Percentiles rank a stretch among this genome's conserved stretches.
These are phyloP conservation scores for Rhizopus delemar DNA, from an alignment of 371 early-diverging fungal species.

Conservation along the genomic window DNA sequence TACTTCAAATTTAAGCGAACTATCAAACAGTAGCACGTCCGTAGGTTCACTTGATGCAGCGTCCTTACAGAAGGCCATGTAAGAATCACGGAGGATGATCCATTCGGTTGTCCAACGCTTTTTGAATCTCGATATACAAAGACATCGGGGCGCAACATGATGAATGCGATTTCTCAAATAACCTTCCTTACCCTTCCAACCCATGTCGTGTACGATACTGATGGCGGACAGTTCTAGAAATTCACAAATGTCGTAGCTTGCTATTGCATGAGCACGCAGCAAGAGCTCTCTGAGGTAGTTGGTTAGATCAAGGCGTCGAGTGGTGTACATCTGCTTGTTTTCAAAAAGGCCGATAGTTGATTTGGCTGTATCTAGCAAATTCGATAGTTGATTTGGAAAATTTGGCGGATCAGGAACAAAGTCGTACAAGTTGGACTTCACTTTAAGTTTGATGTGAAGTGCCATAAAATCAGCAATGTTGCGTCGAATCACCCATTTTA, in stretches of 20 bases:
- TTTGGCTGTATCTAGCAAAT: slow-evolving; percentile 41
- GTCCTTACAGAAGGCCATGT: slow-evolving; percentile 59
- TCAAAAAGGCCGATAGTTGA: slow-evolving; percentile 34
- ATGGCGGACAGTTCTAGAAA: slow-evolving; percentile 78
- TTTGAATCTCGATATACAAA: slow-evolving; percentile 35
- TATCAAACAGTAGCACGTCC: slow-evolving; percentile 75
- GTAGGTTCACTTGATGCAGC: slow-evolving; percentile 58
- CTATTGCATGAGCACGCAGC: slow-evolving; percentile 60
- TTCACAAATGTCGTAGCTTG: slow-evolving; percentile 75
- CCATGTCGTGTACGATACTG: slow-evolving; percentile 76
- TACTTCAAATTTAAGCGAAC: slow-evolving; percentile 52
- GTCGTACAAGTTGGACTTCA: slow-evolving; percentile 46
- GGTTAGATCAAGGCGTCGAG: slow-evolving; percentile 59
- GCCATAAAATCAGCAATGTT: slow-evolving; percentile 70
- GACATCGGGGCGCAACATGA: slow-evolving; percentile 39
- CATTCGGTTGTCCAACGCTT: slow-evolving; percentile 66
- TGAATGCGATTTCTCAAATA: slow-evolving; percentile 62
- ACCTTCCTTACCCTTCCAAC: slow-evolving; percentile 88
- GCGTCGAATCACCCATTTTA: slow-evolving; percentile 78
- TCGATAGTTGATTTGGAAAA: slow-evolving; percentile 51
- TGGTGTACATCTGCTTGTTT: slow-evolving; percentile 9
- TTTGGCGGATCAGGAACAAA: slow-evolving; percentile 45
- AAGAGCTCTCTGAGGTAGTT: slow-evolving; percentile 62
- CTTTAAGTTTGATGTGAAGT: slow-evolving; percentile 65
- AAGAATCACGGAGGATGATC: slow-evolving; percentile 79